A percentile compares a stretch with the other conserved stretches of the same genome.
Evolutionary conservation across 2,329 filamentous ascomycete species (phyloP).

Genomic region (Hypoxylon sp.): DNA sequence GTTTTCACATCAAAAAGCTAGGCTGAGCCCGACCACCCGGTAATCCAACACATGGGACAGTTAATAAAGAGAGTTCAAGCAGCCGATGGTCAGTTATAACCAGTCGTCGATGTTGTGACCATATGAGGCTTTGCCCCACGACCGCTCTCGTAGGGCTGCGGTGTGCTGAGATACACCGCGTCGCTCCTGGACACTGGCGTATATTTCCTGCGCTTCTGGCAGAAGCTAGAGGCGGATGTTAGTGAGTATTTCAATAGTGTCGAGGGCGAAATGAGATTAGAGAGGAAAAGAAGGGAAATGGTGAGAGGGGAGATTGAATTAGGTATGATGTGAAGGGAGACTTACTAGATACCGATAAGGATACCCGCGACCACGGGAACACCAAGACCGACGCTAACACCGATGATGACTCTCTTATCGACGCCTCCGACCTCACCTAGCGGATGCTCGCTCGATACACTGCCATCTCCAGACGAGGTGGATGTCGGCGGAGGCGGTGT

Average conservation of each 20-base stretch:
- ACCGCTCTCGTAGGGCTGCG: slow-evolving; percentile 29
- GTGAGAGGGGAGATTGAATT: background rate
- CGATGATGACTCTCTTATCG: slow-evolving; percentile 63
- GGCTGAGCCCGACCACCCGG: background rate
- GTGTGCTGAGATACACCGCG: slow-evolving; percentile 29
- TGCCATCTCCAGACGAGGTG: slow-evolving; percentile 6
- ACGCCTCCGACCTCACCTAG: slow-evolving; percentile 53
- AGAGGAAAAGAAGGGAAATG: background rate
- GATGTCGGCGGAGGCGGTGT: slow-evolving; percentile 54
- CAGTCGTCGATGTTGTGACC: background rate
- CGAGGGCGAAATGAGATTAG: background rate
- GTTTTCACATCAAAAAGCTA: background rate
- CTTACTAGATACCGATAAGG: slow-evolving; percentile 54
- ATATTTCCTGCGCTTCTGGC: slow-evolving; percentile 42
- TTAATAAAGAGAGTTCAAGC: background rate
- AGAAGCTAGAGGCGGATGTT: slow-evolving; percentile 35
- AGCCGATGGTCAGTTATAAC: background rate
- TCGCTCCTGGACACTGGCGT: slow-evolving; percentile 30
- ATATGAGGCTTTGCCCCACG: slow-evolving; percentile 9
- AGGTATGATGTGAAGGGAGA: slow-evolving; percentile 9
- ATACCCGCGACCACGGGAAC: slow-evolving; percentile 57
- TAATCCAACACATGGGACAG: background rate
- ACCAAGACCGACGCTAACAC: slow-evolving; percentile 63
- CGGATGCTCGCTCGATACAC: slow-evolving; percentile 43
- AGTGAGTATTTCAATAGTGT: slow-evolving; percentile 17